Conservation (phyloP, 2,329 filamentous ascomycete genomes). For the Fusarium sterilihyphosum region DNA sequence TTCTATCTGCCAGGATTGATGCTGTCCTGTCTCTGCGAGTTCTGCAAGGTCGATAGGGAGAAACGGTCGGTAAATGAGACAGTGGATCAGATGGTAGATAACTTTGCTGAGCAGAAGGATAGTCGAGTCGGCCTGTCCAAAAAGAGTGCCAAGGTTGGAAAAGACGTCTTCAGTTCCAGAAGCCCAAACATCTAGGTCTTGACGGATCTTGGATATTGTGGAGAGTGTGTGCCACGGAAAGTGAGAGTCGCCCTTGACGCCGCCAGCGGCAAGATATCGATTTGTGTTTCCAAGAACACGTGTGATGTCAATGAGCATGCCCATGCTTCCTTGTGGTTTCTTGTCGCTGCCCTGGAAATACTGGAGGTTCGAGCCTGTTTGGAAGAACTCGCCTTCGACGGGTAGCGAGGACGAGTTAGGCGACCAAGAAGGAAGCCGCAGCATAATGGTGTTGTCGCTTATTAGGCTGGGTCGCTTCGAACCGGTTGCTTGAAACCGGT, state of each 20-base stretch:
- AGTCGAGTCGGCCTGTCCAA: constrained; percentile 81
- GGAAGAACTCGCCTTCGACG: constrained; percentile 83
- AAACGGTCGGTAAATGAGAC: constrained; percentile 87
- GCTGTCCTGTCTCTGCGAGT: constrained; percentile 80
- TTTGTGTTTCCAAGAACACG: constrained; percentile 86
- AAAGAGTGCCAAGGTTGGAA: constrained; percentile 77
- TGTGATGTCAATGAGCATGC: constrained; percentile 85
- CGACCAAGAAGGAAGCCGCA: constrained; percentile 80
- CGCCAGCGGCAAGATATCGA: constrained; percentile 83
- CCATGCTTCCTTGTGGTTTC: constrained; percentile 77
- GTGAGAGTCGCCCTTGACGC: constrained; percentile 88
- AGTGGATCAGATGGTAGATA: constrained; percentile 87
- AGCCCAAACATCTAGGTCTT: constrained; percentile 87
- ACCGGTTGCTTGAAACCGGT: constrained; percentile 83
- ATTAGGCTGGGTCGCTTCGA: constrained; percentile 85
- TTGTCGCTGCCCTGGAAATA: constrained; percentile 75
- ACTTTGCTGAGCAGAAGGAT: constrained; percentile 84
- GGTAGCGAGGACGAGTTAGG: constrained; percentile 68
- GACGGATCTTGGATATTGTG: constrained; percentile 84
- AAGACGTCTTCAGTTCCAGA: constrained; percentile 83
- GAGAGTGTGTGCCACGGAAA: constrained; percentile 92
- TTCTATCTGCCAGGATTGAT: constrained; percentile 93
- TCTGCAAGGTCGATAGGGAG: constrained; percentile 85
- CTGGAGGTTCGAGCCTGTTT: constrained; percentile 80
- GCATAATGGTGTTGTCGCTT: constrained; percentile 77